These are phyloP conservation scores for Populus davidiana DNA, from an alignment of 345 rosid genomes.

Conservation along the genomic window DNA sequence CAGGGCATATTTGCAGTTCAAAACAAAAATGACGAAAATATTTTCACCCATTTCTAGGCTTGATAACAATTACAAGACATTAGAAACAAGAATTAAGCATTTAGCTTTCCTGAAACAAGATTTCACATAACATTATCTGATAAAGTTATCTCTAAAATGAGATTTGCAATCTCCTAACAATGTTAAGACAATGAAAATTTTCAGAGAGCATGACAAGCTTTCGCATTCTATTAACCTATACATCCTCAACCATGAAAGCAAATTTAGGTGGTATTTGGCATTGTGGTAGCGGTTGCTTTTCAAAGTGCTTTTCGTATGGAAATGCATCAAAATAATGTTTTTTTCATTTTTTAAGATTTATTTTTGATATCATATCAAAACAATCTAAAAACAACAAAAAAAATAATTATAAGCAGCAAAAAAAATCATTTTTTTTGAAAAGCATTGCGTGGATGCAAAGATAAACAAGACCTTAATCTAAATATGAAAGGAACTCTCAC, in stretches of 20 bases:
- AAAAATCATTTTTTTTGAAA: too few species aligned
- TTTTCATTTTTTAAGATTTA: too few species aligned
- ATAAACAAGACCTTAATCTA: neutral
- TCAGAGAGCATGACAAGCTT: neutral
- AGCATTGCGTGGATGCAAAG: too few species aligned
- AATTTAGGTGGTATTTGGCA: neutral
- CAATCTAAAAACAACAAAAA: too few species aligned
- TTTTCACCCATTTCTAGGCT: neutral
- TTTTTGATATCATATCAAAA: too few species aligned
- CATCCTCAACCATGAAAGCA: neutral
- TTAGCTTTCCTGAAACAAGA: neutral
- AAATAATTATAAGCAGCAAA: too few species aligned
- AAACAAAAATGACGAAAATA: neutral
- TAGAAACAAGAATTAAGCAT: neutral
- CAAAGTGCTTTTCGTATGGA: rapidly evolving
- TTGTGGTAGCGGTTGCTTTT: too few species aligned
- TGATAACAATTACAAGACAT: neutral
- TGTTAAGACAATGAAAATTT: neutral
- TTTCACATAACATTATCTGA: neutral
- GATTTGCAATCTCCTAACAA: neutral
- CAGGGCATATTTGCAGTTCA: neutral
- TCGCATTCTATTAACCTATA: neutral
- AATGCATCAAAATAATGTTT: too few species aligned
- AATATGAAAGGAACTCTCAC: neutral
- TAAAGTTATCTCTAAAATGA: neutral